Conservation (phyloP, 129 eudicot species). For the Helichrysum umbraculigerum region DNA sequence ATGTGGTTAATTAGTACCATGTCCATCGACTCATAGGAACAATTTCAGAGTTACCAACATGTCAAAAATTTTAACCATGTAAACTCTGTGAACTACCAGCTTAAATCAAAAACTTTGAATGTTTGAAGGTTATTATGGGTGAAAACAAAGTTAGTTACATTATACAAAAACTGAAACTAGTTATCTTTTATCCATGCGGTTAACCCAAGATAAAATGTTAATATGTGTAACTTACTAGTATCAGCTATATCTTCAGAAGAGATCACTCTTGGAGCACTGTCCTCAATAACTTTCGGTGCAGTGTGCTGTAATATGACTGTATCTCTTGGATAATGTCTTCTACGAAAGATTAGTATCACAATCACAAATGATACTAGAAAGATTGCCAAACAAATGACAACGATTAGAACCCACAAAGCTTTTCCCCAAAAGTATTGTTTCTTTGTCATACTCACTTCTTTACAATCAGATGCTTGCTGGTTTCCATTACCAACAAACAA, state of each 20-base stretch:
- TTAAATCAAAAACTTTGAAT: not conserved
- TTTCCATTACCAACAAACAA: constrained; percentile 49
- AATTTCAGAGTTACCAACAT: not conserved
- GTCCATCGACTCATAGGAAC: not conserved
- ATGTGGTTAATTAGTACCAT: not conserved
- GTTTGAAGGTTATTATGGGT: not conserved
- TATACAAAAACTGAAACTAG: not conserved
- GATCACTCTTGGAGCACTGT: constrained; percentile 34
- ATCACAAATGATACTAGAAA: constrained; percentile 40
- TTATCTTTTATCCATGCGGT: not conserved
- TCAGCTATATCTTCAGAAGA: constrained; percentile 59
- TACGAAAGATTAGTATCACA: constrained; percentile 45
- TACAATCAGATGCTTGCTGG: constrained; percentile 59
- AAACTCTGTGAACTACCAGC: not conserved
- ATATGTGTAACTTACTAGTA: constrained; percentile 56
- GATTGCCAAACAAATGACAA: constrained; percentile 47
- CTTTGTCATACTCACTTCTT: constrained; percentile 31
- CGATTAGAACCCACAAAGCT: constrained; percentile 42
- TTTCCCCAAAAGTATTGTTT: constrained; percentile 35
- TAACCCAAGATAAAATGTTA: not conserved
- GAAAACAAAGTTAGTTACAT: not conserved
- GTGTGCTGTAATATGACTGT: constrained; percentile 41
- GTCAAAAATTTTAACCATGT: not conserved
- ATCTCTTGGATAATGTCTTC: constrained; percentile 34
- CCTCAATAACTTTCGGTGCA: constrained; percentile 47